A percentile compares a stretch with the other conserved stretches of the same genome.
These are phyloP conservation scores for Hypoxylon crocopeplum DNA, from an alignment of 495 filamentous ascomycete species.

Conservation along the genomic window DNA sequence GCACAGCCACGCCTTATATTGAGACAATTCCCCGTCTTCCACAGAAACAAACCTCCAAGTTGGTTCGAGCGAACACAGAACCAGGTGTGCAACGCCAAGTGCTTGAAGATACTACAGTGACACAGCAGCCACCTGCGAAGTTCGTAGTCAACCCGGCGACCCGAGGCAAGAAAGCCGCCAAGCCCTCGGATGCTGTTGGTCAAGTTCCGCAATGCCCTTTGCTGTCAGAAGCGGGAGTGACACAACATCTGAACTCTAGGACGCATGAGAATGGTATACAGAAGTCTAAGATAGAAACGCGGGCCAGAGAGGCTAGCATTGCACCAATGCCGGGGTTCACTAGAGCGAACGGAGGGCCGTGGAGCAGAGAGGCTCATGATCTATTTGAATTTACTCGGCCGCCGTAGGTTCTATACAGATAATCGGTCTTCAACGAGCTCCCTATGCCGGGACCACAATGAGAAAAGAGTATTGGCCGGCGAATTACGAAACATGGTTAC, in stretches of 20 bases:
- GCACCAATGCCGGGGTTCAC: conserved; percentile 45
- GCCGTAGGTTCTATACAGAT: conserved; percentile 9
- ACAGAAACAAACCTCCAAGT: conserved; percentile 7
- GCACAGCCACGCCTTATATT: neutral
- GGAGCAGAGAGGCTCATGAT: conserved; percentile 61
- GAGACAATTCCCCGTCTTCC: neutral
- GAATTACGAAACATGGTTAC: conserved; percentile 5
- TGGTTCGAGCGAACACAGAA: neutral
- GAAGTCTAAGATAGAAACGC: conserved; percentile 29
- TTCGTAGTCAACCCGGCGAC: conserved; percentile 53
- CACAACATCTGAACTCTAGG: conserved; percentile 4
- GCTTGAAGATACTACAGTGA: neutral
- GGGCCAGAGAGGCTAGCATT: conserved; percentile 13
- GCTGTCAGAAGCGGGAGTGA: conserved; percentile 29
- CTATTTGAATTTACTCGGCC: conserved; percentile 55
- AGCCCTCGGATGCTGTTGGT: conserved; percentile 55
- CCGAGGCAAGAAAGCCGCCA: conserved; percentile 56
- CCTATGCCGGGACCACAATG: neutral
- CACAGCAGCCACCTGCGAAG: conserved; percentile 14
- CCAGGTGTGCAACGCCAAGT: conserved; percentile 1
- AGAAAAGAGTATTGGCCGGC: neutral
- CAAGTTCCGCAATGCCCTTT: conserved; percentile 50
- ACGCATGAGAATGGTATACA: conserved; percentile 15
- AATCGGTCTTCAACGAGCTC: neutral
- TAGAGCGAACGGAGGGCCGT: conserved; percentile 52